Evolutionary conservation across 768 basidiomycete species (phyloP).

Genomic region (Kwoniella heveanensis): DNA sequence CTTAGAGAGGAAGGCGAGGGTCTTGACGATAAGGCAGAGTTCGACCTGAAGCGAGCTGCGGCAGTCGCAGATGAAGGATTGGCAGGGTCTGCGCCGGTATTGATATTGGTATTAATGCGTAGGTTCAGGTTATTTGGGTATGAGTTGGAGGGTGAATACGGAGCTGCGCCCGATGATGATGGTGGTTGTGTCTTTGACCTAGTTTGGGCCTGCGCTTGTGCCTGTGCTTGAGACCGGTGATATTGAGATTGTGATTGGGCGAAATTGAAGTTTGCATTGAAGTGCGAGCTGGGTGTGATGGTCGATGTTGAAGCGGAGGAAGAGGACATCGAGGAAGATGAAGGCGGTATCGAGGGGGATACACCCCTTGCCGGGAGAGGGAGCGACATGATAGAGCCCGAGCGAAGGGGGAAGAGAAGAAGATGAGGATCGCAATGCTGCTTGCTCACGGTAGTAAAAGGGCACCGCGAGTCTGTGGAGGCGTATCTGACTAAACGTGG

Average conservation of each 20-base stretch:
- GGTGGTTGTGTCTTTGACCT: neutral
- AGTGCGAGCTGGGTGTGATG: constrained; percentile 1
- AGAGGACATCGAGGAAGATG: constrained; percentile 7
- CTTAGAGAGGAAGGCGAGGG: constrained; percentile 12
- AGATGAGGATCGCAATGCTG: no score
- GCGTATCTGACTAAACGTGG: no score
- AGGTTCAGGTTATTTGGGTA: neutral
- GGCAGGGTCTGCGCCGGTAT: neutral
- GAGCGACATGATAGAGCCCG: constrained; percentile 9
- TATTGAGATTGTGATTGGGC: constrained; percentile 6
- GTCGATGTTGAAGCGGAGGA: constrained; percentile 10
- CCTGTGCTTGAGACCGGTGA: neutral
- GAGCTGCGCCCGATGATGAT: neutral
- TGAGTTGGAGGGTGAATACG: neutral
- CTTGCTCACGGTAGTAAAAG: no score
- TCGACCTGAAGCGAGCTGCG: constrained; percentile 6
- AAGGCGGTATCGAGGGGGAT: constrained; percentile 4
- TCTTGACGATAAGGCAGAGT: constrained; percentile 17
- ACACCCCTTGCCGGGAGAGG: neutral
- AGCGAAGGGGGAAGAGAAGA: neutral
- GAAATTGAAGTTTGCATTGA: constrained; percentile 1
- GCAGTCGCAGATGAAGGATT: neutral
- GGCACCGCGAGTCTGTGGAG: no score
- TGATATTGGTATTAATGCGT: constrained; percentile 3
- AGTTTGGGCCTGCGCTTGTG: neutral